Evolutionary conservation across 2,329 filamentous ascomycete species (phyloP), one percentile per base, ranked within the genome.

Genomic region (Biscogniauxia sp.): DNA sequence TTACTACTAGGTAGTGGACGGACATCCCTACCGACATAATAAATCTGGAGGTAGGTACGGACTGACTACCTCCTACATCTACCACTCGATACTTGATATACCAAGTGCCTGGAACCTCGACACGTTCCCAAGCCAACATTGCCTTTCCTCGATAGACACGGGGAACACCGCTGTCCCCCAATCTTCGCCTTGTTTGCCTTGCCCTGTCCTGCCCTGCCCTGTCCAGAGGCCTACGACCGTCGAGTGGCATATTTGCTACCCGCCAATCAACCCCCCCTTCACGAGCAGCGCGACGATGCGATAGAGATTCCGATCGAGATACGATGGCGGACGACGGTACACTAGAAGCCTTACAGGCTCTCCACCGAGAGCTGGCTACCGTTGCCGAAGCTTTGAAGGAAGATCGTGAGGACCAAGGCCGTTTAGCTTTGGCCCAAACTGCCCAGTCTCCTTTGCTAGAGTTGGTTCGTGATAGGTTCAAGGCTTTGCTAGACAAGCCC

Each of bases 321-420:
- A 79, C 71, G 67, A 94, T 95, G 92, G 87, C 89, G 75, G 88
- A 90, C 72, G 80, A 86, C 73, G 88, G 88, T 74, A 86, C 84
- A 72, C 83, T 96, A 72, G 88, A 89, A 72, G 86, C 88, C 76
- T 86, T 98, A 71, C 88, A 93, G 79, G 88, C 87, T 75, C 87
- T 99, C 69, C 91, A 96, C 76, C 87, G 90, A 75, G 93, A 97
- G 78, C 86, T 99, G 64, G 81, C 90, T 68, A 88, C 89, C 60
- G 83, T 95, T 69, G 85, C 86, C 65, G 88, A 95, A 70, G 85
- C 87, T 59, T 86, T 89, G 56, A 78, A 79, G 57, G 79, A 82
- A 52, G 79, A 78, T 56, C 83, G 88, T 32, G 87, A 88, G 63
- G 78, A 91, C 49, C 88, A 94, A 63, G 86, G 92, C 66, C 68